Base-by-base conservation (phyloP, 192 early-diverging fungal genomes). In the Gaertneriomyces semiglobifer region DNA sequence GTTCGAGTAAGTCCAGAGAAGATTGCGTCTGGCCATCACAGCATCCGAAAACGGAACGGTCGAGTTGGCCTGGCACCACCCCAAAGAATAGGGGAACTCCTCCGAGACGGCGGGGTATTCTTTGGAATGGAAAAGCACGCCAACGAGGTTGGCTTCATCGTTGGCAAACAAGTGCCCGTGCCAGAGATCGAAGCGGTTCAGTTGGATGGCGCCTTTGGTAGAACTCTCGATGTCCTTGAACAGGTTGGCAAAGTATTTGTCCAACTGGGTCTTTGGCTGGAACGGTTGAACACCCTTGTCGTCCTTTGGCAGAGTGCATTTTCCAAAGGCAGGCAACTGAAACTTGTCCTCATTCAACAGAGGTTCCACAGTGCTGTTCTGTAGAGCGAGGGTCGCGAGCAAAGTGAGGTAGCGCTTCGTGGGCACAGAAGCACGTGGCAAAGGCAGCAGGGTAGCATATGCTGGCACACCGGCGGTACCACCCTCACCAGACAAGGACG, bases 271-370 rank as follows among this genome's bases (percentile, higher is more conserved):
- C 5, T 40, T 5, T 14, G 6, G 6, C 0, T 20, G 44, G 43
- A 62, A 62, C 1, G 45, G 44, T 20, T 42, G 12, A 8, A 62
- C 44, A 5, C 44, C 44, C 18, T 47, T 43, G 3, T 7, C 11
- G 60, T 62, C 60, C 43, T 62, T 62, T 14, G 45, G n/a, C 38
- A 62, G 60, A 14, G 25, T 19, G 60, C 60, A 62, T 43, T 47
- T 43, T 14, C 38, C 60, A 19, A 62, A 62, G 7, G 60, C 47
- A 7, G 60, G 60, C 20, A 44, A 62, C 25, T 33, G 25, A 2
- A 33, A 33, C 25, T 33, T 33, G 25, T 2, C 2, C 25, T 33
- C 25, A 33, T 33, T 33, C 25, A 33, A 33, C 25, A 33, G 2
- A 33, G 25, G 25, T 33, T 33, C 25, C 25, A 33, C 25, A 33